A percentile compares a stretch with the other conserved stretches of the same genome.
phyloP scores from a whole-genome alignment of 2,329 filamentous ascomycete genomes.

The Botrytis fabae region DNA sequence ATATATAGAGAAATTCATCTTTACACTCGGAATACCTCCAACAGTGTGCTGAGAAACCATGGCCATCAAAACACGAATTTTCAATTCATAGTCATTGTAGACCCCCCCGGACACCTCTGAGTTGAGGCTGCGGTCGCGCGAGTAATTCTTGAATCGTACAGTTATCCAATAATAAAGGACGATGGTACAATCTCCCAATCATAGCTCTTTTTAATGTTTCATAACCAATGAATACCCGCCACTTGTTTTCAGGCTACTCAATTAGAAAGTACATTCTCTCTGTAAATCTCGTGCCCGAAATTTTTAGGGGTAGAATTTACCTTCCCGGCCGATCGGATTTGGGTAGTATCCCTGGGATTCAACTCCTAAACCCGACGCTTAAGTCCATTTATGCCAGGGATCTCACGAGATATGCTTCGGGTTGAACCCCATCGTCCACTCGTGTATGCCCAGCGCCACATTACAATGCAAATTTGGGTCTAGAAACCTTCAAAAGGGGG shows the following conservation, averaged over 20 bases:
- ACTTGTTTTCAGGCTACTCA: conserved; percentile 17
- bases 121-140: conserved; percentile 13
- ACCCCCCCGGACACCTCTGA: conserved; percentile 10
- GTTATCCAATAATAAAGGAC: conserved; percentile 17
- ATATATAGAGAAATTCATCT: conserved; percentile 23
- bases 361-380: conserved; percentile 16
- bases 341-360: conserved; percentile 23
- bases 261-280: conserved; percentile 1
- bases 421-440: conserved; percentile 10
- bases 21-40: conserved; percentile 13
- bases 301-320: background rate
- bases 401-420: conserved; percentile 16
- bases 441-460: conserved; percentile 21
- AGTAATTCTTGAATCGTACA: conserved; percentile 14
- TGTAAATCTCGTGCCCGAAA: conserved; percentile 12
- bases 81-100: conserved; percentile 14
- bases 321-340: conserved; percentile 14
- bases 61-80: conserved; percentile 7
- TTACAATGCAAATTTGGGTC: background rate
- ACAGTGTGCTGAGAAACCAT: conserved; percentile 18
- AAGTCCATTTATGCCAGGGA: conserved; percentile 13
- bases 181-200: conserved; percentile 2
- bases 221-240: conserved; percentile 20
- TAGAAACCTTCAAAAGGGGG: background rate
- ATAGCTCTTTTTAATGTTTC: conserved; percentile 4